Evolutionary conservation across 148 eudicot genomes (phyloP), one percentile per base, ranked within the genome.

Genomic region (Chenopodium quinoa): DNA sequence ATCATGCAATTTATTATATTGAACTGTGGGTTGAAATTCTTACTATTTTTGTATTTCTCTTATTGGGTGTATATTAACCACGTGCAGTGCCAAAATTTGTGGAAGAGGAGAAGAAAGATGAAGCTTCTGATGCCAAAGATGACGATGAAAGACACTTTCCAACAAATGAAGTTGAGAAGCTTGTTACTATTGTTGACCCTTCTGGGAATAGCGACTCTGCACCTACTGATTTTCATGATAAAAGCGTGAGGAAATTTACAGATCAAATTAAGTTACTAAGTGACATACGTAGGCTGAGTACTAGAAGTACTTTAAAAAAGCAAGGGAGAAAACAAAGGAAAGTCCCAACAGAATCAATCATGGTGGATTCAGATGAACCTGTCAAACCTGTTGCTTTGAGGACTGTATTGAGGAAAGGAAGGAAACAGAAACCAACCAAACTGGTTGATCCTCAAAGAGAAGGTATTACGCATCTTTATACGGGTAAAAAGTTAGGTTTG

Each of bases 401-500:
- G 46, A 82, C 40, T 65, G 27, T 34, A 19, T 56, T 56, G 52
- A 74, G 72, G 46, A 82, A 68, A 79, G 89, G 85, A 79, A 83
- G 75, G 80, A 71, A 76, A 75, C 83, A 70, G 71, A 83, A 64
- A 46, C 52, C 66, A 78, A 64, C 52, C 69, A 54, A 75, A 25
- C 88, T 78, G 77, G 40, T 78, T 69, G 84, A 52, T 75, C 75
- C 83, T 73, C 79, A 73, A 54, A 54, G 75, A 73, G 80, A 83
- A 84, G 91, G 93, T 90, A 81, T 37, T 31, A 65, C 40, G 7
- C 67, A 58, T 56, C 66, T 85, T 31, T 70, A 5, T 56, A 69
- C 46, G 44, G 7, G 44, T 40, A 40, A 40, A 40, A 40, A 34
- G 52, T 60, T 47, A 46, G 10, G 44, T 13, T 75, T 40, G 68